phyloP scores from a whole-genome alignment of 1,284 basidiomycete genomes.

The Puccinia brachypodii region DNA sequence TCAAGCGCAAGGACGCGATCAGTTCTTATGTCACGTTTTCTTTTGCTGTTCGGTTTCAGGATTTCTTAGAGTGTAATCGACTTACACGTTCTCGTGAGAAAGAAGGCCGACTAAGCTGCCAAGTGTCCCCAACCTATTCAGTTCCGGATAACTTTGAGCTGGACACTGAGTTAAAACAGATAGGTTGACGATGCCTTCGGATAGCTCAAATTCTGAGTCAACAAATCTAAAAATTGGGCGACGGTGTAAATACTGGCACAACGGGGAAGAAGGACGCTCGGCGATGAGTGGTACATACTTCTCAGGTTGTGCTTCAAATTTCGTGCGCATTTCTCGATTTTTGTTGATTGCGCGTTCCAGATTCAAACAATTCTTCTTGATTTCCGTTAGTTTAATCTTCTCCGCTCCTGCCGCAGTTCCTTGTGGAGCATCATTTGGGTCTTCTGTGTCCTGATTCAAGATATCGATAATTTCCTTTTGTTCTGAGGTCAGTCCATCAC shows the following conservation, averaged over 20 bases:
- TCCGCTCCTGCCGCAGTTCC: slow-evolving; percentile 57
- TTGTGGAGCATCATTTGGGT: slow-evolving; percentile 1
- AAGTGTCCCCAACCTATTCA: slow-evolving; percentile 73
- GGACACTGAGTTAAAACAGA: slow-evolving; percentile 87
- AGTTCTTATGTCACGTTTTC: neutral
- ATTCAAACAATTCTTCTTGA: slow-evolving; percentile 72
- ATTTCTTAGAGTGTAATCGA: too few species aligned
- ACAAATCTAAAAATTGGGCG: slow-evolving; percentile 71
- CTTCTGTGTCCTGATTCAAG: slow-evolving; percentile 24
- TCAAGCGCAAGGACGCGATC: slow-evolving; percentile 66
- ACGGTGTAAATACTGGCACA: neutral
- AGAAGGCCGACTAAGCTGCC: slow-evolving; percentile 76
- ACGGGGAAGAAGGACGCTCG: neutral
- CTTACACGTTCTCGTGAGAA: slow-evolving; percentile 56
- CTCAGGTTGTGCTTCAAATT: slow-evolving; percentile 55
- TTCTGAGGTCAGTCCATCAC: slow-evolving; percentile 34
- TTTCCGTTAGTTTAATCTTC: slow-evolving; percentile 67
- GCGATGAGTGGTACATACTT: slow-evolving; percentile 50
- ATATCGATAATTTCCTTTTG: slow-evolving; percentile 45
- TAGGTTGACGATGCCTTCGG: slow-evolving; percentile 73
- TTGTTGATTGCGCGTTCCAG: slow-evolving; percentile 87
- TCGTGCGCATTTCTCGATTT: slow-evolving; percentile 81
- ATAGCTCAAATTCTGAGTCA: slow-evolving; percentile 93
- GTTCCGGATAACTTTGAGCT: slow-evolving; percentile 79
- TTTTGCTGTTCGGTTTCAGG: neutral